Conservation (phyloP, 306 rosid species). For the Leucaena leucocephala region DNA sequence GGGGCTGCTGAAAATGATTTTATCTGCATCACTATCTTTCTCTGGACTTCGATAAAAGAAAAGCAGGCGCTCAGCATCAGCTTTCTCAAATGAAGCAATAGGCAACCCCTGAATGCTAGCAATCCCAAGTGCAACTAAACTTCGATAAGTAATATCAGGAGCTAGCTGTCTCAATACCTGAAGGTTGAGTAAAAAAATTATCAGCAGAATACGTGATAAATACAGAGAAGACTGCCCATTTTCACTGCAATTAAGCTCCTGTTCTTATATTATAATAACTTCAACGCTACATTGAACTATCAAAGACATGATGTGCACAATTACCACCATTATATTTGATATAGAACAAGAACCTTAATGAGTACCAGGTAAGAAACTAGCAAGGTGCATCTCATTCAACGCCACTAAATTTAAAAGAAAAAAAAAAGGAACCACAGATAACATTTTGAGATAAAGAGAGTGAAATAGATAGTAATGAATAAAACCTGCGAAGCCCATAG, state of each 20-base stretch:
- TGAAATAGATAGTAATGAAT: constrained; percentile 15
- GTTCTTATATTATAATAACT: constrained; percentile 5
- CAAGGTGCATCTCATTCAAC: constrained; percentile 3
- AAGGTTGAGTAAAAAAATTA: constrained; percentile 34
- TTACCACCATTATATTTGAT: constrained; percentile 1
- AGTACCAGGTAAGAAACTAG: constrained; percentile 26
- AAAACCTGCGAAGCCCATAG: constrained; percentile 95
- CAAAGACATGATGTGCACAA: not conserved
- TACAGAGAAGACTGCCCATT: not conserved
- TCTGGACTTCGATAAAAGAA: constrained; percentile 67
- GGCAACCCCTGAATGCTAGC: constrained; percentile 98
- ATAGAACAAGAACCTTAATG: constrained; percentile 21
- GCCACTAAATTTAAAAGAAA: constrained; percentile 20
- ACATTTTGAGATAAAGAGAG: constrained; percentile 8
- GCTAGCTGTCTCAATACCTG: constrained; percentile 99
- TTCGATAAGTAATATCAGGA: constrained; percentile 83
- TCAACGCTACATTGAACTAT: not conserved
- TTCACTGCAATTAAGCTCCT: constrained; percentile 8
- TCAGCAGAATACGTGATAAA: constrained; percentile 3
- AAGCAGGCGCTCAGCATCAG: constrained; percentile 91
- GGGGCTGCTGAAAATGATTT: constrained; percentile 51
- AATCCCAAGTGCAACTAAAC: constrained; percentile 93
- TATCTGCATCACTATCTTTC: constrained; percentile 48
- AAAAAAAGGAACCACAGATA: constrained; percentile 15
- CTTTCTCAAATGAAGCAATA: constrained; percentile 87